Base-by-base conservation (phyloP, 1,284 basidiomycete species). In the Entoloma clypeatum region DNA sequence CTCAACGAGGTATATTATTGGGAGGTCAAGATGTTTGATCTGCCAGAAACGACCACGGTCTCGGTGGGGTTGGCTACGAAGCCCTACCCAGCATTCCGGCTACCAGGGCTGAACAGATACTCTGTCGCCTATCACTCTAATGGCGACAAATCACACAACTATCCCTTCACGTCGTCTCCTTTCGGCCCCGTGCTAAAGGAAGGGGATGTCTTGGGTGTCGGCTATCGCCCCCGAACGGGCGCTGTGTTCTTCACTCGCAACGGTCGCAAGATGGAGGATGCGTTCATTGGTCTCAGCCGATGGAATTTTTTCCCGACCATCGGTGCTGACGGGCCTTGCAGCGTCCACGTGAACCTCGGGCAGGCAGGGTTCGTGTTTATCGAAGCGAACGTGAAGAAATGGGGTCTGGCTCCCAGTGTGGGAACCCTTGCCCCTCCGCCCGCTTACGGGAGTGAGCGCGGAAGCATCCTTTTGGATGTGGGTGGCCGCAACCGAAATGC, bases 381-480 rank as follows among this genome's bases (percentile, higher is more conserved):
- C 56, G 93, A 97, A 65, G 93, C 93, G 23, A 96, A 97, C 60
- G 94, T 97, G 46, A 97, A 97, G 75, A 96, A 96, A 62, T 97
- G 93, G 94, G 93, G 93, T 16, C 68, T 97, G 25, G 93, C 94
- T 17, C 93, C 93, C 5, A 95, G 92, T 64, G 84, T 92, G 11
- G 93, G 93, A 28, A 97, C 94, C 1, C 75, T 97, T 7, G 93
- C 94, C 1, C 93, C 93, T 18, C 93, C 93, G 14, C 93, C 93
- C 2, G 92, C 94, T 0, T 97, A 97, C 60, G 93, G 93, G 14
- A 92, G 87, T 52, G 92, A 97, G 60, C 76, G 91, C 11, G 93
- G 94, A 8, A 94, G 90, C 58, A 95, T 97, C 45, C 69, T 97
- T 5, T 74, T 97, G 5, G 92, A 94, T 61, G 88, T 92, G 1